These are phyloP conservation scores for Botrytis pseudocinerea DNA, from an alignment of 2,329 filamentous ascomycete genomes.

Conservation along the genomic window DNA sequence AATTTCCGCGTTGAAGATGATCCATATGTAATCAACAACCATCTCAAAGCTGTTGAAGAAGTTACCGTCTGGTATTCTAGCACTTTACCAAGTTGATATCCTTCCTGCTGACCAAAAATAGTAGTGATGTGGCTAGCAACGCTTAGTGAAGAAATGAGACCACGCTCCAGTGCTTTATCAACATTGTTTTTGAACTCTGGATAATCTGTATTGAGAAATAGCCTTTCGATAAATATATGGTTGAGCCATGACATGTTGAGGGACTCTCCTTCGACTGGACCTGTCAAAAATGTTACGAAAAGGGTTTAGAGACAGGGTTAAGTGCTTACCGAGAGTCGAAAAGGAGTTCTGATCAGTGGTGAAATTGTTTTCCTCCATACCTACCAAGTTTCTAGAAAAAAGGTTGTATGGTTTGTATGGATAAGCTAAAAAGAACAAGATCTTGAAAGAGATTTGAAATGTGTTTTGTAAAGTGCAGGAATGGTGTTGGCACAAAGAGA, in stretches of 20 bases:
- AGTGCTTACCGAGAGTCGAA: slow-evolving; percentile 1
- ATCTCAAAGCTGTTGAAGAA: neutral
- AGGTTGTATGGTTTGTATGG: neutral
- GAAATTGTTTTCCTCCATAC: neutral
- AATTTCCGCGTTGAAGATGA: neutral
- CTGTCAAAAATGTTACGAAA: neutral
- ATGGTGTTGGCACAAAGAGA: neutral
- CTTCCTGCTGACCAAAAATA: neutral
- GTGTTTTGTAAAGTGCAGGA: neutral
- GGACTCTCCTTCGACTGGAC: neutral
- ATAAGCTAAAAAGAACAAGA: neutral
- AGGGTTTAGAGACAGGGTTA: neutral
- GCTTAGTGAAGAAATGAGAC: neutral
- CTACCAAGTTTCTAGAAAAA: neutral
- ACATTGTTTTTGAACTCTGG: neutral
- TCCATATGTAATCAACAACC: neutral
- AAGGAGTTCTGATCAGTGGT: neutral
- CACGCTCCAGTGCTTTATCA: neutral
- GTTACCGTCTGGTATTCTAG: neutral
- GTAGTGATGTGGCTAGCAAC: neutral
- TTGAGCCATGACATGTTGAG: neutral
- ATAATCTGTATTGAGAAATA: neutral
- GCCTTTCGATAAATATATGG: neutral
- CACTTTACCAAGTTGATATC: neutral
- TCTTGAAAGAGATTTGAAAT: neutral